Percentiles rank a stretch among this genome's conserved stretches.
These are phyloP conservation scores for Periglandula ipomoeae DNA, from an alignment of 2,329 filamentous ascomycete species.

Conservation along the genomic window DNA sequence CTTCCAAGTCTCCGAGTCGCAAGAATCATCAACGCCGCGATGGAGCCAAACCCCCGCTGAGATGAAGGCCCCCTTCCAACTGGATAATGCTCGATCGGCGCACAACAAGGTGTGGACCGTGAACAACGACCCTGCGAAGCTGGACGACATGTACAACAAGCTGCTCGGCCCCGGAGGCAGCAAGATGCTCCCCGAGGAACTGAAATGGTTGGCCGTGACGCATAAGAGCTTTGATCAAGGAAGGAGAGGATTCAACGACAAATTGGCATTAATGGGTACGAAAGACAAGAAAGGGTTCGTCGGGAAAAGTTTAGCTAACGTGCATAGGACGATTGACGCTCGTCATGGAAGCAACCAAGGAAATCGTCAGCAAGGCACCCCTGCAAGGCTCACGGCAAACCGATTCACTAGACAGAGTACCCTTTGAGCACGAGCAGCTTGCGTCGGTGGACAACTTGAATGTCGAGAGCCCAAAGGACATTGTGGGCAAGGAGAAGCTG, in stretches of 20 bases:
- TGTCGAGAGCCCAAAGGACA: conserved; percentile 45
- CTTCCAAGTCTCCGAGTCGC: conserved; percentile 14
- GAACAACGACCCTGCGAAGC: conserved; percentile 63
- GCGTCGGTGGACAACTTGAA: conserved; percentile 66
- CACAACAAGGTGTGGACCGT: conserved; percentile 50
- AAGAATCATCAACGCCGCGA: conserved; percentile 38
- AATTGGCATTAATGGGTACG: conserved; percentile 78
- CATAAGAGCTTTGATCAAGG: conserved; percentile 99
- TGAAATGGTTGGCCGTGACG: conserved; percentile 94
- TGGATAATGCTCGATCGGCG: conserved; percentile 46
- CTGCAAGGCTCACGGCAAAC: conserved; percentile 15
- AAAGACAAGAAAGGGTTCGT: too few species aligned
- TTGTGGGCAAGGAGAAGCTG: conserved; percentile 58
- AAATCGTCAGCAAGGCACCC: conserved; percentile 26
- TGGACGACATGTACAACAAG: conserved; percentile 70
- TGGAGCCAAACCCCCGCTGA: conserved; percentile 62
- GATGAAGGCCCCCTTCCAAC: conserved; percentile 62
- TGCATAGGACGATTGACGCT: conserved; percentile 30
- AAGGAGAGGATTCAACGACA: conserved; percentile 86
- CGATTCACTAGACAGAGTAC: conserved; percentile 48
- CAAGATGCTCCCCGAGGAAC: conserved; percentile 71
- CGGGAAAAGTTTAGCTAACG: too few species aligned
- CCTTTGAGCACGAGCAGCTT: conserved; percentile 63
- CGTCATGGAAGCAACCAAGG: conserved; percentile 29
- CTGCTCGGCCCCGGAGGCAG: conserved; percentile 68